Evolutionary conservation across 805 yeast genomes (phyloP), one percentile per base, ranked within the genome.

Genomic region (Debaryomyces prosopidis): DNA sequence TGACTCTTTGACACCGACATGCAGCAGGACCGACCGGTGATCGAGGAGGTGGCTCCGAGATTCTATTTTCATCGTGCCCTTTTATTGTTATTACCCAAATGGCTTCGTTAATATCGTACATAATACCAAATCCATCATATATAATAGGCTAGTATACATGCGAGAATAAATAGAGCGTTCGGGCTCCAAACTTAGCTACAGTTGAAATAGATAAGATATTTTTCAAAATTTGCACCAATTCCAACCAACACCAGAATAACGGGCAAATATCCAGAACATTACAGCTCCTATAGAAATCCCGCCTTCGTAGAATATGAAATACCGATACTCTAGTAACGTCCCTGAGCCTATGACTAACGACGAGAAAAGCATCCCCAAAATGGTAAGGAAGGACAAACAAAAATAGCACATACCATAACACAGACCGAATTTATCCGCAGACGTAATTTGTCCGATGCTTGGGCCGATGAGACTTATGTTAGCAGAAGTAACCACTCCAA

Each of bases 391-490:
- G 20, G 65, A 60, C 38, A 74, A 69, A 42, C 69, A 67, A 45
- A 75, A 62, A 46, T 67, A 66, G 46, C 81, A 66, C 2, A 84
- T 74, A 1, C 84, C 76, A 56, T 78, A 80, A 15, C 82, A 69
- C 52, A 75, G 74, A 6, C 84, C 85, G 55, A 79, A 80, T 49
- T 72, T 76, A 37, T 75, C 75, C 1, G 78, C 73, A 42, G 76
- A 73, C 14, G 85, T 79, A 30, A 83, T 79, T 42, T 78, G 81
- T 0, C 83, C 84, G 31, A 79, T 68, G 52, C 85, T 78, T 2
- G 79, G 81, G 2, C 87, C 86, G 12, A 81, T 75, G 37, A 82
- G 55, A 3, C 85, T 74, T 40, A 82, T 65, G 3, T 81, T 76
- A 0, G 85, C 74, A 3, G 85, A 80, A 3, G 83, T 71, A 40